These are phyloP conservation scores for Morella rubra DNA, from an alignment of 306 rosid species.

Conservation along the genomic window DNA sequence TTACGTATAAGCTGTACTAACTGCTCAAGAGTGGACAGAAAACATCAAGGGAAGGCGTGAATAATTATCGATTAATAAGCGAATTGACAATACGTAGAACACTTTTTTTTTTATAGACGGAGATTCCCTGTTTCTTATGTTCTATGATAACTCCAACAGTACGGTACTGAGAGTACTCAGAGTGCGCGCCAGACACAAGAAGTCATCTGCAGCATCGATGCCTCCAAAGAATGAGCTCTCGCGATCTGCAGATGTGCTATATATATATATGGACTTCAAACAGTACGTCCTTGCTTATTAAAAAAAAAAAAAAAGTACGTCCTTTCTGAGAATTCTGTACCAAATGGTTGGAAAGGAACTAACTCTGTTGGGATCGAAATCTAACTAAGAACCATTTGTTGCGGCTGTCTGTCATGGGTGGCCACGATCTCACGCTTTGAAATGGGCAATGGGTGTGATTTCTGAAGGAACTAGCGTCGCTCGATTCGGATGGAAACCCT, in stretches of 20 bases:
- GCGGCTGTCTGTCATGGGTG: not conserved
- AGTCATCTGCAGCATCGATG: constrained; percentile 37
- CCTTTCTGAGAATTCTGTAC: not conserved
- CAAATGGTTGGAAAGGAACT: constrained; percentile 23
- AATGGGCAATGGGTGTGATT: not conserved
- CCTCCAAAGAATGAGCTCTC: constrained; percentile 18
- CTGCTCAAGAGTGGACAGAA: too few species aligned
- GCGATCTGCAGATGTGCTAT: constrained; percentile 4
- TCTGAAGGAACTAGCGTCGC: too few species aligned
- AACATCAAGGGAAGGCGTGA: not conserved
- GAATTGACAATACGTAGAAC: not conserved
- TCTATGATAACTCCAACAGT: not conserved
- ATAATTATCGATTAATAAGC: not conserved
- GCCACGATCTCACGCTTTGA: not conserved
- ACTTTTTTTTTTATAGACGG: not conserved
- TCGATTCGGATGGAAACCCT: not conserved
- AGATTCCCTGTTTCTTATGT: constrained; percentile 12
- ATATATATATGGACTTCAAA: not conserved
- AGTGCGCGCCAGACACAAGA: constrained; percentile 23
- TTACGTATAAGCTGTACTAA: too few species aligned
- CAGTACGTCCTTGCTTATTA: not conserved
- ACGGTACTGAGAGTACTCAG: constrained; percentile 26
- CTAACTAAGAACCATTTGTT: not conserved
- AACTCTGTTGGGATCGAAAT: constrained; percentile 5
- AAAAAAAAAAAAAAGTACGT: too few species aligned